phyloP scores from a whole-genome alignment of 2,329 filamentous ascomycete genomes.

The Cyphellophora attinorum region DNA sequence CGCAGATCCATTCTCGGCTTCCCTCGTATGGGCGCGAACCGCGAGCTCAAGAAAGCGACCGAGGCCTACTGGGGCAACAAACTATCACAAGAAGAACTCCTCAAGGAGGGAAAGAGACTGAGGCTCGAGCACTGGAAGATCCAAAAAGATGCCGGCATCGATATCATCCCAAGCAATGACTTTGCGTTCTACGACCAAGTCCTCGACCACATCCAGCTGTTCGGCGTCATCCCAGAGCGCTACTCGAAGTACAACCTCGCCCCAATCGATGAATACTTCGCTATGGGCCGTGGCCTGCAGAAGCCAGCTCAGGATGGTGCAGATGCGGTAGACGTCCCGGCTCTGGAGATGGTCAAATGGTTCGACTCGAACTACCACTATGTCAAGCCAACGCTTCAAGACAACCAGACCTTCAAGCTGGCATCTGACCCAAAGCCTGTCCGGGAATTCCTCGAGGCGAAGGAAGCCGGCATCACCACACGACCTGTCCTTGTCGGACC shows the following conservation, averaged over 20 bases:
- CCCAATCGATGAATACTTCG: conserved; percentile 93
- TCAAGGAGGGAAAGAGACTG: conserved; percentile 92
- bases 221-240: conserved; percentile 83
- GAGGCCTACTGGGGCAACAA: conserved; percentile 97
- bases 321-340: conserved; percentile 70
- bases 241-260: conserved; percentile 87
- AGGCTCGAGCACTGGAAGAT: conserved; percentile 98
- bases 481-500: conserved; percentile 92
- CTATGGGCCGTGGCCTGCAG: conserved; percentile 98
- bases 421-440: conserved; percentile 83
- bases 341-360: conserved; percentile 99
- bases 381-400: conserved; percentile 96
- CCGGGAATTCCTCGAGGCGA: conserved; percentile 88
- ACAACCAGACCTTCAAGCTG: conserved; percentile 94
- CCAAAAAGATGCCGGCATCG: conserved; percentile 96
- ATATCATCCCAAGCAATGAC: conserved; percentile 98
- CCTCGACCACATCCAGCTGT: conserved; percentile 95
- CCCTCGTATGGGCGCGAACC: conserved; percentile 95
- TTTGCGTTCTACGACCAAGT: conserved; percentile 98
- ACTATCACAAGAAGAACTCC: conserved; percentile 80
- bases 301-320: conserved; percentile 52
- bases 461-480: conserved; percentile 88
- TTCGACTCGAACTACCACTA: conserved; percentile 99
- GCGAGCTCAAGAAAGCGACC: conserved; percentile 99
- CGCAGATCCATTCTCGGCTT: conserved; percentile 78